These are phyloP conservation scores for Paratinospora sagittata DNA, from an alignment of 164 flowering plant species.

Conservation along the genomic window DNA sequence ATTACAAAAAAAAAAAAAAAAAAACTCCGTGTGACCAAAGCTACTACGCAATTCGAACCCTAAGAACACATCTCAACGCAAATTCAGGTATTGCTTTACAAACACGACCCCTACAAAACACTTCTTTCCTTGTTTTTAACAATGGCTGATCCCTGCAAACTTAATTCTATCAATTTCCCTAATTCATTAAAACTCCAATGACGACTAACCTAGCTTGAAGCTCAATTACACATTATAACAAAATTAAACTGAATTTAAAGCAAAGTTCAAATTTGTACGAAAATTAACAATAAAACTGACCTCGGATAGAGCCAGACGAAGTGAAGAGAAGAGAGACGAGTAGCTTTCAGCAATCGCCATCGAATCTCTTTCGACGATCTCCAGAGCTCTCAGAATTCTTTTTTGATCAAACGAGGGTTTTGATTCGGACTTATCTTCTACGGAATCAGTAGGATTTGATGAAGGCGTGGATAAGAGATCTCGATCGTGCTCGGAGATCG, in stretches of 20 bases:
- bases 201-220: not conserved
- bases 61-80: too few species aligned
- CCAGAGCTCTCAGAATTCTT: conserved; percentile 58
- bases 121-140: too few species aligned
- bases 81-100: too few species aligned
- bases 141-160: too few species aligned
- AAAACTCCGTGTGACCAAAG: too few species aligned
- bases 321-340: conserved; percentile 82
- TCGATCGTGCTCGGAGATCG: conserved; percentile 3
- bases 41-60: too few species aligned
- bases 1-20: too few species aligned
- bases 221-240: not conserved
- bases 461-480: not conserved
- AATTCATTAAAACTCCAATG: not conserved
- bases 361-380: conserved; percentile 82
- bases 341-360: conserved; percentile 82
- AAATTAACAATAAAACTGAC: conserved; percentile 23
- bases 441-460: conserved; percentile 6
- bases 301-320: conserved; percentile 77
- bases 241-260: not conserved
- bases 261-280: not conserved
- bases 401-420: conserved; percentile 24
- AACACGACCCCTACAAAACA: too few species aligned
- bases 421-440: conserved; percentile 15
- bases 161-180: too few species aligned